These are phyloP conservation scores for Ascochyta lentis DNA, from an alignment of 2,329 filamentous ascomycete genomes.

Conservation along the genomic window DNA sequence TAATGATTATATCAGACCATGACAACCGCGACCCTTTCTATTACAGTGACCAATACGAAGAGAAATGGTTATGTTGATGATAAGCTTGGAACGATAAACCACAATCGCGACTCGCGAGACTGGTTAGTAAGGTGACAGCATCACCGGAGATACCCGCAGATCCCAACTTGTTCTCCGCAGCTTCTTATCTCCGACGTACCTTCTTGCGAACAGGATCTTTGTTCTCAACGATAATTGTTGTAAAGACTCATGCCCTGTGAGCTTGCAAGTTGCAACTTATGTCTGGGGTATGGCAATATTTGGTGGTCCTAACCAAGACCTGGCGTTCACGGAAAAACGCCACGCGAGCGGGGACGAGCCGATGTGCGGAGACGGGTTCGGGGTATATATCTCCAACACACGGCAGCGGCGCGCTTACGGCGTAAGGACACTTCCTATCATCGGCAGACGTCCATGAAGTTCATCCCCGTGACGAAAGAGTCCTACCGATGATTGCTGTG, in stretches of 20 bases:
- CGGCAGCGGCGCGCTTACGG: constrained; percentile 11
- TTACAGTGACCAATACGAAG: neutral
- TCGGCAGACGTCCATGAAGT: neutral
- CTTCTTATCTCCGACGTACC: constrained; percentile 1
- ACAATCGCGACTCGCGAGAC: neutral
- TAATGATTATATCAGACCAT: neutral
- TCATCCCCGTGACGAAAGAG: neutral
- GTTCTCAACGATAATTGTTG: neutral
- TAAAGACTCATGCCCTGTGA: neutral
- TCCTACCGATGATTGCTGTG: neutral
- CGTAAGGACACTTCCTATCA: constrained; percentile 7
- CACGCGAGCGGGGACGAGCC: constrained; percentile 10
- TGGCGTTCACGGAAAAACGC: neutral
- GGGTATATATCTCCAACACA: constrained; percentile 6
- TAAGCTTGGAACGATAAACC: neutral
- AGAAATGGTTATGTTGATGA: neutral
- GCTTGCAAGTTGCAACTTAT: neutral
- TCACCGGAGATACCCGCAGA: neutral
- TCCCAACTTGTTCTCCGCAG: constrained; percentile 3
- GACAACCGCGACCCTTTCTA: neutral
- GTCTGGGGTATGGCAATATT: neutral
- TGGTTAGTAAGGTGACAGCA: constrained; percentile 1
- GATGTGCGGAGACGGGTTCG: constrained; percentile 11
- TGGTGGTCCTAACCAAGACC: neutral
- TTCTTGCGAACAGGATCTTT: no score